A percentile compares a stretch with the other conserved stretches of the same genome.
Conservation (phyloP, 2,329 filamentous ascomycete genomes). For the Xylariaceae sp. region DNA sequence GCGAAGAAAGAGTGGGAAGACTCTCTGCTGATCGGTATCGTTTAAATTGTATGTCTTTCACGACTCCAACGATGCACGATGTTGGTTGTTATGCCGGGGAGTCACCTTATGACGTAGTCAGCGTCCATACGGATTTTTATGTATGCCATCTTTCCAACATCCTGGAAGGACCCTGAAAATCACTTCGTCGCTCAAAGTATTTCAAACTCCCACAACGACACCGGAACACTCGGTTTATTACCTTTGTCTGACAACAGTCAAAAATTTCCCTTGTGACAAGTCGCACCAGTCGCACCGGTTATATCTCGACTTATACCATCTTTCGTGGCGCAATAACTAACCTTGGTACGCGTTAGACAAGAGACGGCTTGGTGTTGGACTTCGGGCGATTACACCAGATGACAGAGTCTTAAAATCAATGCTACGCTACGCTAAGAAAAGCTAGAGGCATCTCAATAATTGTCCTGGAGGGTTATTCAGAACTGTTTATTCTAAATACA, state of each 20-base stretch:
- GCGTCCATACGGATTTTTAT: constrained; percentile 3
- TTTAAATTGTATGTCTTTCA: neutral
- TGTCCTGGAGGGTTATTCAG: neutral
- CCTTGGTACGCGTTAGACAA: neutral
- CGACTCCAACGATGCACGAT: constrained; percentile 4
- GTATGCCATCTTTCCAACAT: constrained; percentile 7
- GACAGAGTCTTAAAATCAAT: neutral
- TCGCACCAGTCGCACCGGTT: neutral
- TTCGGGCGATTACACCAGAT: neutral
- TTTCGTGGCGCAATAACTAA: neutral
- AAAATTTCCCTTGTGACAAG: neutral
- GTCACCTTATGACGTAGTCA: constrained; percentile 24
- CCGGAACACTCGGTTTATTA: too few relatives aligned
- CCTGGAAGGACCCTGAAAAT: constrained; percentile 30
- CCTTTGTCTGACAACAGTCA: too few relatives aligned
- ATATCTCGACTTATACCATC: neutral
- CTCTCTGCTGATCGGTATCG: constrained; percentile 7
- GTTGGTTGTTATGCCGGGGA: constrained; percentile 7
- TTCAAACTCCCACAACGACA: neutral
- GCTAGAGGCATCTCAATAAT: neutral
- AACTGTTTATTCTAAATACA: neutral
- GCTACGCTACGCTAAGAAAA: neutral
- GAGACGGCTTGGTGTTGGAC: neutral
- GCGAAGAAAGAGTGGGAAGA: constrained; percentile 6
- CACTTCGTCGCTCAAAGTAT: neutral